These are phyloP conservation scores for Jaapia argillacea DNA, from an alignment of 768 basidiomycete species.

Conservation along the genomic window DNA sequence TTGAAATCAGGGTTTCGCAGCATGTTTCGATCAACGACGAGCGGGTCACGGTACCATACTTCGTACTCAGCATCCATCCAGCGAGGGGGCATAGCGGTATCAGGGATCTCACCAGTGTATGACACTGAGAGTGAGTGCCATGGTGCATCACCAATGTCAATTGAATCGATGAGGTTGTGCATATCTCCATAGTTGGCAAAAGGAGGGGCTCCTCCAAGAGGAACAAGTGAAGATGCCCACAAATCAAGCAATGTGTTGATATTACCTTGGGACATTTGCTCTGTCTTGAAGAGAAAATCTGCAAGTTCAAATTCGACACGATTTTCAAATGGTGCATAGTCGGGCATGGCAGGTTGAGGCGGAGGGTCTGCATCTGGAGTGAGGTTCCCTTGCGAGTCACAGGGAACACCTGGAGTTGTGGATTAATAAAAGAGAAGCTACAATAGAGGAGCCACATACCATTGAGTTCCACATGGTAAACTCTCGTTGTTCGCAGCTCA, in stretches of 20 bases:
- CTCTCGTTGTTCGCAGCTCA: too few relatives aligned
- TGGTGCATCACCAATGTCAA: neutral
- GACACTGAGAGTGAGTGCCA: neutral
- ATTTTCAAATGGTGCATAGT: neutral
- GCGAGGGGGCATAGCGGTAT: neutral
- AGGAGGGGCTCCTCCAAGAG: neutral
- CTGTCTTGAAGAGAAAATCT: neutral
- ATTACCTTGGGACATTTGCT: neutral
- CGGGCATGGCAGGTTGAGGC: too few relatives aligned
- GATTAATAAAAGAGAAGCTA: too few relatives aligned
- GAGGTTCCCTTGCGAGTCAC: too few relatives aligned
- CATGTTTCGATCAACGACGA: neutral
- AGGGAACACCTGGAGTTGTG: too few relatives aligned
- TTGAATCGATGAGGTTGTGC: neutral
- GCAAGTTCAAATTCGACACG: neutral
- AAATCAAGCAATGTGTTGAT: neutral
- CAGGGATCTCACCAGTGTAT: neutral
- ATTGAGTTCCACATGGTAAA: too few relatives aligned
- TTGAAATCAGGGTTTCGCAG: slow-evolving; percentile 1
- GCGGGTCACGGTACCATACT: slow-evolving; percentile 1
- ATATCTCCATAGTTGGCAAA: neutral
- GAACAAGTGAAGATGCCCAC: neutral
- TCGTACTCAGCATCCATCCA: slow-evolving; percentile 1
- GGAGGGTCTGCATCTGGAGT: too few relatives aligned
- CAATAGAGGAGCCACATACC: too few relatives aligned